Percentiles rank a stretch among this genome's conserved stretches.
Conservation (phyloP, 768 basidiomycete genomes). For the Dioszegia hungarica region DNA sequence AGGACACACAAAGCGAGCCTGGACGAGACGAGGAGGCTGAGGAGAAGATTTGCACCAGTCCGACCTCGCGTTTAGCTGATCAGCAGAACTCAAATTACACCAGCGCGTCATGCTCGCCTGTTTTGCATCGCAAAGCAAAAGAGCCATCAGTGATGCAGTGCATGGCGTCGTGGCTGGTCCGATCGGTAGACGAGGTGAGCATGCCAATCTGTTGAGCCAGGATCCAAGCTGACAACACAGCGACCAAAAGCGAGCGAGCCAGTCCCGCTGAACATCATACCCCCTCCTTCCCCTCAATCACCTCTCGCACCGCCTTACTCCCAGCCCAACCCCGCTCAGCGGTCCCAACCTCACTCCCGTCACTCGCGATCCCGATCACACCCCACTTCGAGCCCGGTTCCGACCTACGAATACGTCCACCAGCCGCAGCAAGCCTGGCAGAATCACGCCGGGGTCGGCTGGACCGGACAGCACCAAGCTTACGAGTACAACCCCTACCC, state of each 20-base stretch:
- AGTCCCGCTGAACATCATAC: not conserved
- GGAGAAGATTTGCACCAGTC: too few species aligned
- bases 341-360: not conserved
- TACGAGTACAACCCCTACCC: constrained; percentile 1
- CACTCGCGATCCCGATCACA: constrained; percentile 2
- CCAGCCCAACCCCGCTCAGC: not conserved
- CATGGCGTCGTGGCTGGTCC: constrained; percentile 38
- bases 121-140: constrained; percentile 34
- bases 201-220: not conserved
- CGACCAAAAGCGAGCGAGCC: constrained; percentile 8
- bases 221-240: constrained; percentile 4
- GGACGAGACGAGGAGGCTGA: too few species aligned
- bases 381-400: not conserved
- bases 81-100: constrained; percentile 39
- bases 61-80: too few species aligned
- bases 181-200: constrained; percentile 44
- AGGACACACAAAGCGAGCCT: too few species aligned
- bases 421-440: not conserved
- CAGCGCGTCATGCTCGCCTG: constrained; percentile 34
- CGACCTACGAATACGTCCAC: not conserved
- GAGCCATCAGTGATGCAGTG: constrained; percentile 44
- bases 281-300: not conserved
- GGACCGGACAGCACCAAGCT: not conserved
- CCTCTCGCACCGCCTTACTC: constrained; percentile 3
- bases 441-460: not conserved